Conservation (phyloP, 108 stramenopile genomes). For the Hondaea fermentalgiana region DNA sequence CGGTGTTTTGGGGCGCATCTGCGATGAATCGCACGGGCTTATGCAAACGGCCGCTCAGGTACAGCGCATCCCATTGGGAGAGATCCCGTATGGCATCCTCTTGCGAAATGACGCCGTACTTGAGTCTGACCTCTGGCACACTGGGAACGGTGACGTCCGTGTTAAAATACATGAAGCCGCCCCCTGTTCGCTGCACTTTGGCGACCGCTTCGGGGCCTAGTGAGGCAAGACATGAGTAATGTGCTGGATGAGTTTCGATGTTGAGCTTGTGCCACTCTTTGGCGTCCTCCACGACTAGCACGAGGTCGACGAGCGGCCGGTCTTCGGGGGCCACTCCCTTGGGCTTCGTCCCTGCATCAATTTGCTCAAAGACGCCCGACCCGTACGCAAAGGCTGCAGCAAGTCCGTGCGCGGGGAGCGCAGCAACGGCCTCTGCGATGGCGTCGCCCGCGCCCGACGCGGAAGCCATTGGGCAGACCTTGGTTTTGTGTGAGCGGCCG, state of each 20-base stretch:
- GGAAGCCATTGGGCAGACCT: background rate
- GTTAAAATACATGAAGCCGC: background rate
- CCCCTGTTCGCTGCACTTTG: background rate
- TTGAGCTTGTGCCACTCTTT: background rate
- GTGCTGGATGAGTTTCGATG: background rate
- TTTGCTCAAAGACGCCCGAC: background rate
- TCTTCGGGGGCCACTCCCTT: background rate
- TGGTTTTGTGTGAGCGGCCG: background rate
- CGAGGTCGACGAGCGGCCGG: background rate
- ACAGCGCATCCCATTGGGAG: background rate
- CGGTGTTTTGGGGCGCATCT: background rate
- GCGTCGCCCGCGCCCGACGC: background rate
- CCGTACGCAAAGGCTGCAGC: background rate
- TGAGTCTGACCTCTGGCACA: background rate
- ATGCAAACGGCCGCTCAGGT: background rate
- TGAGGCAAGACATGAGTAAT: background rate
- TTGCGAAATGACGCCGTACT: background rate
- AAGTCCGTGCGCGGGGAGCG: background rate
- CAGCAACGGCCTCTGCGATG: background rate
- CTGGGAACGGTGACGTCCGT: background rate
- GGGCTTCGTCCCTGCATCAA: background rate
- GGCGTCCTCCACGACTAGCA: background rate
- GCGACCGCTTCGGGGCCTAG: background rate
- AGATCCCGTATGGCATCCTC: background rate
- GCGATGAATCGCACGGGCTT: background rate